A percentile compares a stretch with the other conserved stretches of the same genome.
phyloP scores from a whole-genome alignment of 176 grass and related monocot species.

The Puya raimondii region DNA sequence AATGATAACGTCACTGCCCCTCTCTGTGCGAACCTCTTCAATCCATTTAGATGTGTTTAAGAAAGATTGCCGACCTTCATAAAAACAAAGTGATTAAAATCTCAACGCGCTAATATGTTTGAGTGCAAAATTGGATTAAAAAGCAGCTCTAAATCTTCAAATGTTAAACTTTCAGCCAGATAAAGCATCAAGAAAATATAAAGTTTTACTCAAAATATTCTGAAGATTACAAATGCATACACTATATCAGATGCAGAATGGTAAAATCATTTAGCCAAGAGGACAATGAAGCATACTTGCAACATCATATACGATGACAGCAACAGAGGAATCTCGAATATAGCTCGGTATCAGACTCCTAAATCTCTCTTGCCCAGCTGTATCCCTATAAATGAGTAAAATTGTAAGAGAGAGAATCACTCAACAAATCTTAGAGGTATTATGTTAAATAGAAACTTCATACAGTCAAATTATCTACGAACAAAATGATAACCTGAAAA shows the following conservation, averaged over 20 bases:
- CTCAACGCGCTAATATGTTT: neutral
- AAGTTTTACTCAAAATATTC: neutral
- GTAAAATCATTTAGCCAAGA: neutral
- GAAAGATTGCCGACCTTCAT: constrained; percentile 35
- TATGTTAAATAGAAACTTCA: neutral
- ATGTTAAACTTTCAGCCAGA: neutral
- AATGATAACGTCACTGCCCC: constrained; percentile 43
- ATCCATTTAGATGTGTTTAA: constrained; percentile 34
- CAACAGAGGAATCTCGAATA: constrained; percentile 50
- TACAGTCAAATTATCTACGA: neutral
- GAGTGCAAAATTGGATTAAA: neutral
- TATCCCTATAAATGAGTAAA: constrained; percentile 41
- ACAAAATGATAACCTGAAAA: too few species aligned
- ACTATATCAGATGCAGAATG: neutral
- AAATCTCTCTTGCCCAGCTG: constrained; percentile 73
- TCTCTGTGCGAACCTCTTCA: constrained; percentile 35
- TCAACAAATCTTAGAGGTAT: constrained; percentile 1
- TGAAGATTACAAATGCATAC: neutral
- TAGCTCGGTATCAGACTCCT: constrained; percentile 72
- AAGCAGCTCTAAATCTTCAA: neutral
- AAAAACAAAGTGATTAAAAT: neutral
- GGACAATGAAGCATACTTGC: constrained; percentile 27
- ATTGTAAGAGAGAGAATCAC: constrained; percentile 2
- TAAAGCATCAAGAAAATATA: neutral
- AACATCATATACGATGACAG: constrained; percentile 33